Base-by-base conservation (phyloP, 495 filamentous ascomycete genomes). In the Penicillium odoratum region DNA sequence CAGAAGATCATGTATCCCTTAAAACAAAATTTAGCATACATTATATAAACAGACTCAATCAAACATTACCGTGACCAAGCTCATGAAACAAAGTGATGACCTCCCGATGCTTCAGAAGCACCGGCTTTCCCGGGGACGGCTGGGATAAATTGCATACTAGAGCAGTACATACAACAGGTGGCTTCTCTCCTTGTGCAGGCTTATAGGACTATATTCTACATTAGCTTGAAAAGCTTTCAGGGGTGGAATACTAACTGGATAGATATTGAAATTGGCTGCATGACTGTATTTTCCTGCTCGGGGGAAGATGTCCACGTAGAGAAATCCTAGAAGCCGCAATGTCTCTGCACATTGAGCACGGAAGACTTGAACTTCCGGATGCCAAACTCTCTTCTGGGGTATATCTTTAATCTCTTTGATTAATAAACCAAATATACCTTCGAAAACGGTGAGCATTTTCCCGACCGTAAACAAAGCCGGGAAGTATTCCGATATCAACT, bases 201-300 rank as follows among this genome's bases (percentile, higher is more conserved):
- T 44, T 44, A 21, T 44, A 44, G 18, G 42, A 44, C 42, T 44
- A 44, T 44, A 44, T 44, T 44, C 15, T 44, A n/a, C 42, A 44
- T 44, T 44, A 44, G 42, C 42, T 44, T 44, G 4, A 4, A 44
- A 44, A 44, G 42, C 18, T 44, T 4, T 16, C 25, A 15, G 42
- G 42, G 15, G 18, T 21, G 15, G 15, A 9, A 16, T 33, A 51
- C 55, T 30, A 50, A 57, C 55, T 18, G 55, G 55, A 10, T 43
- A 51, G n/a, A 57, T 57, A 38, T 57, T 57, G 18, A 57, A 51
- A 51, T 57, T 57, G 2, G 55, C 55, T 33, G 55, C 55, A 45
- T 57, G 55, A 26, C 49, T 57, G 36, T 38, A 57, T 16, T 57
- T 57, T 26, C 55, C 55, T 18, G 47, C 47, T 21, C 55, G 55